Evolutionary conservation across 768 basidiomycete genomes (phyloP), one percentile per base, ranked within the genome.

Genomic region (Gymnopilus dilepis): DNA sequence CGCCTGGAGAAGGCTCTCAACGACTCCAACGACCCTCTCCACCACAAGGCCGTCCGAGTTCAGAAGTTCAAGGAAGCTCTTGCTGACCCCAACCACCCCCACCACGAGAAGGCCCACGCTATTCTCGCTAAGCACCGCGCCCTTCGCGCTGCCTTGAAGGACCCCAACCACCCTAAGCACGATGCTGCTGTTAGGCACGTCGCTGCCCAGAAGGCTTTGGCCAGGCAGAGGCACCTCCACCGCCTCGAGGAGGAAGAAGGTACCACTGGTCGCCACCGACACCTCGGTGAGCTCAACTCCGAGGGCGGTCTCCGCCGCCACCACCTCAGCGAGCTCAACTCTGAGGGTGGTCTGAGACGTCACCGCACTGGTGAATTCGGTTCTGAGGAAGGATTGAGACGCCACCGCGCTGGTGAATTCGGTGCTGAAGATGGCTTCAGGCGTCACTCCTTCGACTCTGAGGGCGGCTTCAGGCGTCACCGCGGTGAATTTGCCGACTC

Each of bases 71-170:
- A 45, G 57, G 58, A 59, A 43, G 62, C 55, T 0, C 38, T 57
- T 13, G 61, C 56, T 37, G 56, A 65, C 52, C 63, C 57, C 45
- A 61, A 42, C 15, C 21, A 65, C 57, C 63, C 63, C 12, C 6
- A 56, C 47, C 64, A 65, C 52, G 7, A 11, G 41, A 59, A 54
- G 47, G 59, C 59, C 19, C 37, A 40, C 2, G 52, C 33, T 7
- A 15, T 54, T 15, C 52, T 15, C 17, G 59, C 51, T 48, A 43
- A 50, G 33, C 28, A 52, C 26, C 24, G 24, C 6, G 50, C 58
- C 26, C 50, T 52, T 21, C 34, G 38, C 15, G 34, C 43, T 22
- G 54, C 58, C 19, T 42, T 55, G 24, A 53, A 34, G 9, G 58
- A 62, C 42, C 37, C 52, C 22, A 59, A 48, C 19, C 45, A 54